Conservation (phyloP, 805 yeast species). For the Deakozyma indianensis region DNA sequence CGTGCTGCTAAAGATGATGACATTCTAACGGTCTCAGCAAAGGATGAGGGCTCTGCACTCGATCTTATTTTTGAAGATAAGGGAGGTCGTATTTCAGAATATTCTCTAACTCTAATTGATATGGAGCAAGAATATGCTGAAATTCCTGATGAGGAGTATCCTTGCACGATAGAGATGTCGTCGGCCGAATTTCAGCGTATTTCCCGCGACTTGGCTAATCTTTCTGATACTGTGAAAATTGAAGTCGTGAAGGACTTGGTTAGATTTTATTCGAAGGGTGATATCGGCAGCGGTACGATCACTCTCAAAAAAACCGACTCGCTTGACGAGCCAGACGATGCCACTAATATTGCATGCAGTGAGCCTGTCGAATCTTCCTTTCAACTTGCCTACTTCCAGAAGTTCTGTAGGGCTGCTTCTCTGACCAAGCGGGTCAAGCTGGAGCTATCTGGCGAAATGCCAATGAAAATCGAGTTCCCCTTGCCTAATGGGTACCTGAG, state of each 20-base stretch:
- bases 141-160: constrained; percentile 88
- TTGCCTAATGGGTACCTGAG: constrained; percentile 85
- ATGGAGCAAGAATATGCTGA: constrained; percentile 89
- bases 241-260: constrained; percentile 85
- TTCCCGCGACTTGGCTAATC: constrained; percentile 71
- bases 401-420: constrained; percentile 82
- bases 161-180: constrained; percentile 77
- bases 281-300: constrained; percentile 76
- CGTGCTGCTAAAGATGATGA: constrained; percentile 87
- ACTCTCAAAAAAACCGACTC: constrained; percentile 74
- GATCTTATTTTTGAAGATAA: constrained; percentile 79
- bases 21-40: constrained; percentile 76
- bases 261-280: constrained; percentile 82
- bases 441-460: constrained; percentile 79
- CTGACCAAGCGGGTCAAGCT: constrained; percentile 66
- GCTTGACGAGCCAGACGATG: constrained; percentile 59
- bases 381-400: constrained; percentile 81
- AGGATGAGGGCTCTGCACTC: constrained; percentile 70
- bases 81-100: constrained; percentile 87
- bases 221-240: constrained; percentile 78
- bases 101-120: constrained; percentile 83
- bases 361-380: constrained; percentile 82
- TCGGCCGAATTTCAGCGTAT: constrained; percentile 77
- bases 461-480: constrained; percentile 87
- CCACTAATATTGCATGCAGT: constrained; percentile 61